Evolutionary conservation across 2,329 filamentous ascomycete genomes (phyloP).

Genomic region (Periconia sp.): DNA sequence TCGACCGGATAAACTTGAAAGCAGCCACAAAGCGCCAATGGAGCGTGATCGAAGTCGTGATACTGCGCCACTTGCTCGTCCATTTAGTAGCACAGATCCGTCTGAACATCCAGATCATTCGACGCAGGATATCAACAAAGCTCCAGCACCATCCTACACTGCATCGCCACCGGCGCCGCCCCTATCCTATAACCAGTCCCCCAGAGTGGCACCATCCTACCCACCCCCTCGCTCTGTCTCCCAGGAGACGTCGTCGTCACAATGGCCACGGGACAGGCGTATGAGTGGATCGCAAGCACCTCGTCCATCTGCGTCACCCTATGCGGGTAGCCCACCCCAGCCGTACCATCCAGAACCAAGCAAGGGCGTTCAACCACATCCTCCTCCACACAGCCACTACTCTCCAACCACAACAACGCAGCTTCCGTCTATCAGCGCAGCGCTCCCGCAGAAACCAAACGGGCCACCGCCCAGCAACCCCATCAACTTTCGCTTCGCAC

Average conservation of each 20-base stretch:
- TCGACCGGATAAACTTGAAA: not conserved
- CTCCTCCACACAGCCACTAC: conserved; percentile 37
- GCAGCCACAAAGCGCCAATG: not conserved
- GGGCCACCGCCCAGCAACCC: conserved; percentile 26
- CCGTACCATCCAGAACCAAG: conserved; percentile 24
- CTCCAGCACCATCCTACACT: conserved; percentile 24
- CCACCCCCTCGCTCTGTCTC: conserved; percentile 24
- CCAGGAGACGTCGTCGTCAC: conserved; percentile 24
- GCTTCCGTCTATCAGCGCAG: conserved; percentile 12
- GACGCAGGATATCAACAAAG: conserved; percentile 25
- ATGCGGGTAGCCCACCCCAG: conserved; percentile 27
- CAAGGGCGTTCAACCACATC: conserved; percentile 17
- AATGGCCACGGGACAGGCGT: conserved; percentile 31
- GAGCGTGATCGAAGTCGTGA: conserved; percentile 11
- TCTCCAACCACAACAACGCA: conserved; percentile 21
- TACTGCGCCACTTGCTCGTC: conserved; percentile 12
- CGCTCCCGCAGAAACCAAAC: conserved; percentile 34
- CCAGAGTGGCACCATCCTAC: conserved; percentile 16
- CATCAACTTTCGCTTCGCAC: conserved; percentile 38
- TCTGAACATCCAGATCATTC: conserved; percentile 22
- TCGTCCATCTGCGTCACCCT: conserved; percentile 24
- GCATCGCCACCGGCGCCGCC: conserved; percentile 18
- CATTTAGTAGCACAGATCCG: conserved; percentile 9
- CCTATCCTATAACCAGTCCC: conserved; percentile 15
- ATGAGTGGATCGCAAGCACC: conserved; percentile 30